A percentile compares a stretch with the other conserved stretches of the same genome.
Conservation (phyloP, 176 grass and related monocot species). For the Cenchrus americanus region DNA sequence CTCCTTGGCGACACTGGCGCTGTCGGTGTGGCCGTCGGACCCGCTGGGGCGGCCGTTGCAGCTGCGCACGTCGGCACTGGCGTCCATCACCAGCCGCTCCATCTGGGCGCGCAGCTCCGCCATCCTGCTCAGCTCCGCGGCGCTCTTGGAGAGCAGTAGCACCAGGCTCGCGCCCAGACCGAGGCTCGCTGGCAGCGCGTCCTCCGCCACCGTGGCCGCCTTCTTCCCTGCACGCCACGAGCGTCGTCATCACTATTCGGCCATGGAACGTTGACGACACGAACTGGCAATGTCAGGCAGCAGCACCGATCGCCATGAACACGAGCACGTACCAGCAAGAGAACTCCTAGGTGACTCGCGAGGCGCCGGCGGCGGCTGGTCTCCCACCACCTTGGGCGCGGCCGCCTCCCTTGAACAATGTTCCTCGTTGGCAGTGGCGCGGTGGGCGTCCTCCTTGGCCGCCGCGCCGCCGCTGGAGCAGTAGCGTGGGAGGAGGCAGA, state of each 20-base stretch:
- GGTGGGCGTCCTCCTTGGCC: slow-evolving; percentile 12
- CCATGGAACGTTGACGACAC: not conserved
- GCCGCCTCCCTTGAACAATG: not conserved
- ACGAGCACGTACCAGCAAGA: slow-evolving; percentile 19
- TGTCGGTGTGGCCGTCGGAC: slow-evolving; percentile 21
- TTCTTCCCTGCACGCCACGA: slow-evolving; percentile 56
- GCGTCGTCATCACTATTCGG: too few species aligned
- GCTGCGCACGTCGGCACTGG: slow-evolving; percentile 45
- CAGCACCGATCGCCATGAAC: not conserved
- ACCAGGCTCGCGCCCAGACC: slow-evolving; percentile 71
- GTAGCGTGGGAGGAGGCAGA: slow-evolving; percentile 39
- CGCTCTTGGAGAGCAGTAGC: slow-evolving; percentile 65
- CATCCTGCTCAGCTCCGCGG: slow-evolving; percentile 86
- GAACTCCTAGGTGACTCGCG: slow-evolving; percentile 31
- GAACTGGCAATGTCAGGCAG: not conserved
- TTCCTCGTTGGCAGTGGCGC: not conserved
- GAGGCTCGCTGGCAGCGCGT: slow-evolving; percentile 60
- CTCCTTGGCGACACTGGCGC: slow-evolving; percentile 26
- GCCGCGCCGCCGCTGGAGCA: slow-evolving; percentile 29
- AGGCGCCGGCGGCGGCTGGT: not conserved
- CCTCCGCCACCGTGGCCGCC: slow-evolving; percentile 21
- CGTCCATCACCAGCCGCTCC: slow-evolving; percentile 66
- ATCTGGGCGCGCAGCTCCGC: slow-evolving; percentile 69
- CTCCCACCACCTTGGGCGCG: not conserved
- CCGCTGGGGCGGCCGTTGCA: slow-evolving; percentile 18